Evolutionary conservation across 2,329 filamentous ascomycete genomes (phyloP).

Genomic region (Clonostachys rosea): DNA sequence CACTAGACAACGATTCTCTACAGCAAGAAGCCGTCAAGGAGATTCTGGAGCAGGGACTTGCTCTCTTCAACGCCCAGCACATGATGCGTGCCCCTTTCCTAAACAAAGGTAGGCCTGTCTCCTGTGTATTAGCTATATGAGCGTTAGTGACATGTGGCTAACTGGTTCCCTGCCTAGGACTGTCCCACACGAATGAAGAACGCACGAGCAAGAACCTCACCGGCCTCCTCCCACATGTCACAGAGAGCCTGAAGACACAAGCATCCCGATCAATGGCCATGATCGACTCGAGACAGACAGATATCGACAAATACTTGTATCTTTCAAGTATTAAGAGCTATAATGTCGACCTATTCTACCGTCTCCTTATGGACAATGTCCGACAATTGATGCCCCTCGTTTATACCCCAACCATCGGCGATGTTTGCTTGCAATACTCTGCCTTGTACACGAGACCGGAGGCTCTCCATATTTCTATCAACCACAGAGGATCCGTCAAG

Average conservation of each 20-base stretch:
- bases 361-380: slow-evolving; percentile 72
- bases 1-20: too few relatives aligned
- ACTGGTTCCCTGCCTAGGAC: slow-evolving; percentile 36
- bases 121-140: too few relatives aligned
- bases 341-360: slow-evolving; percentile 80
- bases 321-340: slow-evolving; percentile 70
- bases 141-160: not conserved
- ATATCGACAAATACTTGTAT: slow-evolving; percentile 81
- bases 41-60: too few relatives aligned
- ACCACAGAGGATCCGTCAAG: slow-evolving; percentile 85
- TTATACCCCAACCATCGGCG: slow-evolving; percentile 88
- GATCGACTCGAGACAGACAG: slow-evolving; percentile 63
- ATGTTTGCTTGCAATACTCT: slow-evolving; percentile 95
- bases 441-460: slow-evolving; percentile 94
- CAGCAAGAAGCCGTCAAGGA: too few relatives aligned
- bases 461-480: slow-evolving; percentile 92
- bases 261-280: slow-evolving; percentile 67
- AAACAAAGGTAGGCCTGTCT: too few relatives aligned
- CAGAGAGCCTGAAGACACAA: slow-evolving; percentile 56
- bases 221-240: slow-evolving; percentile 60
- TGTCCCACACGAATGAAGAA: slow-evolving; percentile 61
- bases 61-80: too few relatives aligned
- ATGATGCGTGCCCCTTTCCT: too few relatives aligned
- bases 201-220: slow-evolving; percentile 61
- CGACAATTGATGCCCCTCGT: slow-evolving; percentile 78